Evolutionary conservation across 768 basidiomycete genomes (phyloP).

Genomic region (Termitomyces sp.): DNA sequence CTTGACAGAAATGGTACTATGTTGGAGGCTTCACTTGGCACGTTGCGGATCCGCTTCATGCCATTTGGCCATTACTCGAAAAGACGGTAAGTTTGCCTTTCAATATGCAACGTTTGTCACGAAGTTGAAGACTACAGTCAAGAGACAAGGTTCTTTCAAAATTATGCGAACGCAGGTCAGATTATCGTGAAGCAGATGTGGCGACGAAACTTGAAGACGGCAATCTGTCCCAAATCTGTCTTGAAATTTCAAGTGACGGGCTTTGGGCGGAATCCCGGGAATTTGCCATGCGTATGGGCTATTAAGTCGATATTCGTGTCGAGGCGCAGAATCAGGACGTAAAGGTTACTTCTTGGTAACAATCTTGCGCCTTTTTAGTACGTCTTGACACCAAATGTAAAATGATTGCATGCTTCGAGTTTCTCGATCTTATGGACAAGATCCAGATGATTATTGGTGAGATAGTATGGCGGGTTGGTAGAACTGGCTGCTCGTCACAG

Average conservation of each 20-base stretch:
- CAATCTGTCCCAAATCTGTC: conserved; percentile 34
- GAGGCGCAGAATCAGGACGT: background rate
- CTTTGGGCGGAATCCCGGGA: conserved; percentile 6
- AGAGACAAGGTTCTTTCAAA: conserved; percentile 27
- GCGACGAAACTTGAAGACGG: conserved; percentile 30
- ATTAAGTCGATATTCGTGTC: background rate
- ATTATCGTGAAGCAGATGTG: conserved; percentile 27
- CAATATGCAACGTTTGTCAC: background rate
- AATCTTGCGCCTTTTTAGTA: background rate
- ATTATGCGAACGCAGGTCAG: conserved; percentile 27
- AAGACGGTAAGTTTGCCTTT: conserved; percentile 23
- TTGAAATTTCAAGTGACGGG: conserved; percentile 14
- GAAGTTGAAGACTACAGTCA: conserved; percentile 17
- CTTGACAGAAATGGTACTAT: conserved; percentile 43
- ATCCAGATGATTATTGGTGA: too few relatives aligned
- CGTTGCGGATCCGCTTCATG: conserved; percentile 17
- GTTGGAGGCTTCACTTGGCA: conserved; percentile 45
- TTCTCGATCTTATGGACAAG: too few relatives aligned
- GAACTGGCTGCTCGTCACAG: too few relatives aligned
- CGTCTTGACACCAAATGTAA: background rate
- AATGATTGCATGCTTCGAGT: background rate
- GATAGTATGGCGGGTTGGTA: too few relatives aligned
- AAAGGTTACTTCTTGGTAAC: background rate
- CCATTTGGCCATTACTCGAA: conserved; percentile 34
- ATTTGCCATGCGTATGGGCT: conserved; percentile 14